These are phyloP conservation scores for Penicillium sp. DNA, from an alignment of 2,329 filamentous ascomycete species.

Conservation along the genomic window DNA sequence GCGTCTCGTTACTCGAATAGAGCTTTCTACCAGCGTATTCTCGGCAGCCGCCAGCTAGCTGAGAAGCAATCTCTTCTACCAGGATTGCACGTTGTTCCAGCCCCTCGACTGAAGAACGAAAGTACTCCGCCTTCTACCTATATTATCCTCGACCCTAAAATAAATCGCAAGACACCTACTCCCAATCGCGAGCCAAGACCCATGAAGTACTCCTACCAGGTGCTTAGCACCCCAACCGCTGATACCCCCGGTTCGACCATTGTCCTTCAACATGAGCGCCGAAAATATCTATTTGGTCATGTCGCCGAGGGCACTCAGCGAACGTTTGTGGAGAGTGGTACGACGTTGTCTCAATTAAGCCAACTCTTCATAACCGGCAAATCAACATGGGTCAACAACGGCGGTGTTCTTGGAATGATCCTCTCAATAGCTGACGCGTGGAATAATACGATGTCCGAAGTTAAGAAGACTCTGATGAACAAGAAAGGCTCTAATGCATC, in stretches of 20 bases:
- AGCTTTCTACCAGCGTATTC: not conserved
- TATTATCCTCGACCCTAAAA: not conserved
- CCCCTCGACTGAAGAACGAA: conserved; percentile 1
- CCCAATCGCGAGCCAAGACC: conserved; percentile 17
- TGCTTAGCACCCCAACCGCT: conserved; percentile 77
- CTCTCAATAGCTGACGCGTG: conserved; percentile 73
- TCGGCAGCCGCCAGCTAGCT: not conserved
- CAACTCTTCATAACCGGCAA: conserved; percentile 80
- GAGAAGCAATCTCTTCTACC: conserved; percentile 9
- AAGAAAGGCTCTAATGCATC: not conserved
- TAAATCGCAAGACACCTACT: conserved; percentile 2
- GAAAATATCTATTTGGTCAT: conserved; percentile 81
- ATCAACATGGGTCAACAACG: conserved; percentile 69
- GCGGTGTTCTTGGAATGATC: conserved; percentile 80
- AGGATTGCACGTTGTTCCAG: conserved; percentile 16
- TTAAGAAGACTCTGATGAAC: conserved; percentile 15
- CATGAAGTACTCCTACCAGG: conserved; percentile 72
- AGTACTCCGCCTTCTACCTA: not conserved
- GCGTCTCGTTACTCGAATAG: not conserved
- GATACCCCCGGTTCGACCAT: conserved; percentile 81
- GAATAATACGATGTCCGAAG: conserved; percentile 42
- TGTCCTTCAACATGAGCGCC: conserved; percentile 73
- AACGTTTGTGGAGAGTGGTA: conserved; percentile 63
- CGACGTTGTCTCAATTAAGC: conserved; percentile 61
- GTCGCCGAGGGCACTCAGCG: conserved; percentile 82